Base-by-base conservation (phyloP, 1,284 basidiomycete genomes). In the Wallemia mellicola region DNA sequence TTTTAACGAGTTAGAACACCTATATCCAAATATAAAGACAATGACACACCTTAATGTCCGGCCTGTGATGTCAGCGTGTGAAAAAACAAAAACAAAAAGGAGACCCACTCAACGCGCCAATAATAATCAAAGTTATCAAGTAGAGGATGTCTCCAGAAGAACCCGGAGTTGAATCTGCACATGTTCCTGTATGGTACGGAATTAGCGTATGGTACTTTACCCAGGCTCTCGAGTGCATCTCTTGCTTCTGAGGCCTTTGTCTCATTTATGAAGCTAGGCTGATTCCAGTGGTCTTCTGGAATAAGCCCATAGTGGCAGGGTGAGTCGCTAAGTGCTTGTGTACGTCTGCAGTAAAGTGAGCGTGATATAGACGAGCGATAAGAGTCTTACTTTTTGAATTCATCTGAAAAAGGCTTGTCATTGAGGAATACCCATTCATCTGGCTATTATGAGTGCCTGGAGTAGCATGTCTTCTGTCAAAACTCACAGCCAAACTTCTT, bases 161-260 rank as follows among this genome's bases (percentile, higher is more conserved):
- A 86, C 30, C 88, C 88, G 60, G 85, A 87, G 70, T 94, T 88
- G 73, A 82, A 95, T 24, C 92, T 80, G 68, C 89, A 94, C 87
- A 66, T 73, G 65, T 75, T 74, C 24, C 75, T 67, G 62, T 76
- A 76, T 1, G 73, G 72, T 26, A 76, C 74, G 68, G 68, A 73
- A 74, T 82, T 83, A 65, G 86, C 89, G 64, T 94, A 94, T 59
- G 91, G 88, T 64, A 94, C 83, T 61, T 79, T 15, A 17, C 24
- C 76, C 60, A 86, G 74, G 64, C 76, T 73, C n/a, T 77, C 73
- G 83, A 92, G 77, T 62, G 74, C 73, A 58, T 76, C 72, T 60
- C 86, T 74, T 24, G 77, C 75, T 56, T 73, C 73, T n/a, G 69
- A 73, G 1, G 86, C 85, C 58, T 73, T 75, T 2, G 76, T 72